Evolutionary conservation across 805 yeast species (phyloP).

Genomic region (Metschnikowia matae): DNA sequence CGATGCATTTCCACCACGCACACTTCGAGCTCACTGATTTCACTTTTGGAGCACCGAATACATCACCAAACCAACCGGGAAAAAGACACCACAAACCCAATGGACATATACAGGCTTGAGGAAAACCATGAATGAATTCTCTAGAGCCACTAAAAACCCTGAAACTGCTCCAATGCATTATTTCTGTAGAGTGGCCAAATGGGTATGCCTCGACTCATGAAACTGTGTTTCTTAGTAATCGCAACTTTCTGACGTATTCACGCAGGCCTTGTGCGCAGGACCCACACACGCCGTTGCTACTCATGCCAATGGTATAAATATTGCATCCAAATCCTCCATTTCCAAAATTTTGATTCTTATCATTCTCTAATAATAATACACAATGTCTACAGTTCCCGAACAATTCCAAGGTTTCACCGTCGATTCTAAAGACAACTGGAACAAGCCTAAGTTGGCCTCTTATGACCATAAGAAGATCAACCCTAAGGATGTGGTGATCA

Average conservation of each 20-base stretch:
- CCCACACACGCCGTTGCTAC: neutral
- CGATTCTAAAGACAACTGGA: slow-evolving; percentile 48
- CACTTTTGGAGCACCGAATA: neutral
- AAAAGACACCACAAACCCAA: no score
- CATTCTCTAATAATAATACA: neutral
- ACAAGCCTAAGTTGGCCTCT: slow-evolving; percentile 47
- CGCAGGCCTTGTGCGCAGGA: slow-evolving; percentile 1
- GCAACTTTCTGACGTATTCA: neutral
- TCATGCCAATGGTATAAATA: neutral
- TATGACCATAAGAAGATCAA: slow-evolving; percentile 44
- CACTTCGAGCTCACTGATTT: neutral
- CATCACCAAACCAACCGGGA: neutral
- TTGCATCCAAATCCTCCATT: neutral
- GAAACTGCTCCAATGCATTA: no score
- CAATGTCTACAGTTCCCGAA: slow-evolving; percentile 36
- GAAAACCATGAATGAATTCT: no score
- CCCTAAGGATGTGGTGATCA: slow-evolving; percentile 23
- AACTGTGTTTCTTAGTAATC: neutral
- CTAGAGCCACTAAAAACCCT: no score
- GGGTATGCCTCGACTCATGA: neutral
- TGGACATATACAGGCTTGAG: neutral
- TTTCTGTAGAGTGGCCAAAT: neutral
- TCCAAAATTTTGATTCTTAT: neutral
- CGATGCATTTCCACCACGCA: slow-evolving; percentile 2
- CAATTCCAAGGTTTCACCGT: slow-evolving; percentile 62